Conservation (phyloP, 2,329 filamentous ascomycete genomes). For the Pseudocercospora ulei region DNA sequence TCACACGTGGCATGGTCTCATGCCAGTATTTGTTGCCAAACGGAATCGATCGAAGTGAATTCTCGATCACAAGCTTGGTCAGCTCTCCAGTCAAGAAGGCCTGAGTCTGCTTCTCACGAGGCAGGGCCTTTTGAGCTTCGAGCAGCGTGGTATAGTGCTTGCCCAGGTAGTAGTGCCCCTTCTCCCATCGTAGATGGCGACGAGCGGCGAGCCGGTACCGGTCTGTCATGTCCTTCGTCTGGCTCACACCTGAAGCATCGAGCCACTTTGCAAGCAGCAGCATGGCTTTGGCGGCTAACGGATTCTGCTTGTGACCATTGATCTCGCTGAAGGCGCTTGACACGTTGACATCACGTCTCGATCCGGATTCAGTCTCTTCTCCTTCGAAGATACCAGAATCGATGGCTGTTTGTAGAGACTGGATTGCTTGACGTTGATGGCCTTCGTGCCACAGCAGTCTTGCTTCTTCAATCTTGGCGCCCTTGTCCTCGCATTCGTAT, state of each 20-base stretch:
- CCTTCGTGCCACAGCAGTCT: slow-evolving; percentile 87
- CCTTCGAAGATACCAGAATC: slow-evolving; percentile 60
- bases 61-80: slow-evolving; percentile 82
- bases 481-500: slow-evolving; percentile 69
- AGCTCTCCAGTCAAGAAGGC: slow-evolving; percentile 62
- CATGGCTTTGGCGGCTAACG: slow-evolving; percentile 67
- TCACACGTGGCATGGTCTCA: slow-evolving; percentile 78
- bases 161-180: slow-evolving; percentile 92
- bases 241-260: slow-evolving; percentile 85
- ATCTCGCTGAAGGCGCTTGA: slow-evolving; percentile 16
- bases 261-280: slow-evolving; percentile 93
- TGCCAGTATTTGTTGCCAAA: slow-evolving; percentile 94
- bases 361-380: slow-evolving; percentile 13
- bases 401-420: slow-evolving; percentile 79
- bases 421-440: slow-evolving; percentile 88
- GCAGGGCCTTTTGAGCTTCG: slow-evolving; percentile 73
- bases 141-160: slow-evolving; percentile 95
- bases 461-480: slow-evolving; percentile 88
- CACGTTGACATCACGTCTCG: slow-evolving; percentile 10
- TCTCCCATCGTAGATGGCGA: slow-evolving; percentile 69
- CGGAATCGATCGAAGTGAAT: slow-evolving; percentile 75
- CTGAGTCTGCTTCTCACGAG: slow-evolving; percentile 57
- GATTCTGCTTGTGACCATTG: slow-evolving; percentile 43
- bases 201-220: slow-evolving; percentile 77
- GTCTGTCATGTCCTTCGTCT: slow-evolving; percentile 65